Evolutionary conservation across 441 rosid species (phyloP).

Genomic region (Populus hybrid): DNA sequence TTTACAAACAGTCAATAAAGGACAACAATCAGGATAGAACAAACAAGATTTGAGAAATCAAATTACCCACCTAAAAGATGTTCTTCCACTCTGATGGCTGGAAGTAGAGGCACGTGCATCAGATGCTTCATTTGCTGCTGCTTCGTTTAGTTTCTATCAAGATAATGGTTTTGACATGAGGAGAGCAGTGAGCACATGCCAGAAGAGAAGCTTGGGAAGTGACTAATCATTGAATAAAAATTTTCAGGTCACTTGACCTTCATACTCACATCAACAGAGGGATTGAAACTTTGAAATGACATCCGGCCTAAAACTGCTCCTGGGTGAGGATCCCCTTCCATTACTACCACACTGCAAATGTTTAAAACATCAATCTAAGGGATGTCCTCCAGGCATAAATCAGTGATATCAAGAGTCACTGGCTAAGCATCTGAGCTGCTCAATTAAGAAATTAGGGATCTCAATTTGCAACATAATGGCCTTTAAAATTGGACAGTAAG

Average conservation of each 20-base stretch:
- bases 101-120: slow-evolving; percentile 38
- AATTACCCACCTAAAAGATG: slow-evolving; percentile 46
- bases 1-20: neutral
- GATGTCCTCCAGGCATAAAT: neutral
- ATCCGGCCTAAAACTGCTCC: slow-evolving; percentile 75
- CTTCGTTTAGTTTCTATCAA: slow-evolving; percentile 79
- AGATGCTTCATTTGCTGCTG: slow-evolving; percentile 42
- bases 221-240: slow-evolving; percentile 14
- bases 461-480: neutral
- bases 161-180: slow-evolving; percentile 27
- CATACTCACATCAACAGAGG: slow-evolving; percentile 82
- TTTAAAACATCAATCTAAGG: slow-evolving; percentile 7
- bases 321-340: slow-evolving; percentile 94
- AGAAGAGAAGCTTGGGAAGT: slow-evolving; percentile 15
- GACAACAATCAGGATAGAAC: neutral
- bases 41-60: neutral
- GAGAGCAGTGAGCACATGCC: slow-evolving; percentile 11
- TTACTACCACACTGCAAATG: slow-evolving; percentile 65
- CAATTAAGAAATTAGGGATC: neutral
- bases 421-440: neutral
- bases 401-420: neutral
- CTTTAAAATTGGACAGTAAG: neutral
- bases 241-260: slow-evolving; percentile 13
- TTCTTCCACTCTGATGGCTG: slow-evolving; percentile 34
- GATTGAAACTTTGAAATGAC: slow-evolving; percentile 94